Base-by-base conservation (phyloP, 192 early-diverging fungal species). In the Entomortierella parvispora region DNA sequence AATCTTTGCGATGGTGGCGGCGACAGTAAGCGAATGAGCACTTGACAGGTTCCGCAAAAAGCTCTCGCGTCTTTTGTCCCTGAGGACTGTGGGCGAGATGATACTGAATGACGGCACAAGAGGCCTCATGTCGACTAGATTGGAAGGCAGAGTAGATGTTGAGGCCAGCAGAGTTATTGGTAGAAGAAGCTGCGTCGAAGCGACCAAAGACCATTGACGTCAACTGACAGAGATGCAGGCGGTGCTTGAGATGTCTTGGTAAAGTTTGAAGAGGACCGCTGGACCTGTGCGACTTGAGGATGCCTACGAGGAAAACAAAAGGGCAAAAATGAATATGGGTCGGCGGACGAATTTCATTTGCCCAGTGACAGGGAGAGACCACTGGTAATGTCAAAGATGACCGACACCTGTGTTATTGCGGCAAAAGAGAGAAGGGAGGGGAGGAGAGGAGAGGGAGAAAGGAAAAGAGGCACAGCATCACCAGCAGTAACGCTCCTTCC, bases 141-240 rank as follows among this genome's bases (percentile, higher is more conserved):
- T 64, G 56, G 47, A 70, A 80, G 29, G 70, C 34, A 12, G 79
- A 65, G 40, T 80, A 80, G 26, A 67, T 61, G 34, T 67, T 71
- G 29, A 69, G 62, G 3, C 77, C 62, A 14, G 53, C 58, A n/a
- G 77, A 22, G 53, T 56, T 72, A 54, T 71, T 72, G 44, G 58
- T 80, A 14, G 69, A 68, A 22, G 70, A 69, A 18, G 76, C 66
- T 4, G 80, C 76, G 58, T 87, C 85, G 57, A 87, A 83, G n/a
- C 85, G 81, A n/a, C 85, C 85, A 82, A 86, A 86, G 14, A 86
- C 71, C 55, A 86, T 69, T 23, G 84, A 84, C 14, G 85, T 86
- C 20, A 84, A 43, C 52, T 86, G 85, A 58, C 85, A 84, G 45
- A 86, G 80, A 54, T 84, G 77, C 14, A 86, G 67, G 1, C 85